These are phyloP conservation scores for Trichomonas vaginalis DNA, from an alignment of 208 protist species.

Conservation along the genomic window DNA sequence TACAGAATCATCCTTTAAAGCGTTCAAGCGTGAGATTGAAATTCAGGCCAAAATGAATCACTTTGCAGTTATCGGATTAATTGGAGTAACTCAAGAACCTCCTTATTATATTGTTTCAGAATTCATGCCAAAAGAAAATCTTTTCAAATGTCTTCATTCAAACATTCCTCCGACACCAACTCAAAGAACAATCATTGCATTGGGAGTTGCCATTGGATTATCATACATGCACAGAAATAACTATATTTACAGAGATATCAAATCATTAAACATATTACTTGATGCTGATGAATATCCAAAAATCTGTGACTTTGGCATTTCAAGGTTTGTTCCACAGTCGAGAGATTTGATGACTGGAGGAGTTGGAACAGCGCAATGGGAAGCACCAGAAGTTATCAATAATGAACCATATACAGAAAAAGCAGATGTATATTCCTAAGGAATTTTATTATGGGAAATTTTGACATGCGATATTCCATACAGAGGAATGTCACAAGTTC, in stretches of 20 bases:
- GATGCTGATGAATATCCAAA: background rate
- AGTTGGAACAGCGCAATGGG: background rate
- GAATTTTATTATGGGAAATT: constrained; percentile 42
- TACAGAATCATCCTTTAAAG: background rate
- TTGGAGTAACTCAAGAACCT: background rate
- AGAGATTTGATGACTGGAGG: background rate
- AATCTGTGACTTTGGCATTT: background rate
- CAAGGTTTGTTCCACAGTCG: background rate
- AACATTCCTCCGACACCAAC: background rate
- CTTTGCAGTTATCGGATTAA: background rate
- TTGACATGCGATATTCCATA: constrained; percentile 36
- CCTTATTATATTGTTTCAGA: background rate
- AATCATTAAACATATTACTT: constrained; percentile 37
- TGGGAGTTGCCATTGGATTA: constrained; percentile 32
- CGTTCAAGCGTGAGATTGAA: background rate
- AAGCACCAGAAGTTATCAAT: background rate
- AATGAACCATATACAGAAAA: constrained; percentile 23
- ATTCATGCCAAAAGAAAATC: background rate
- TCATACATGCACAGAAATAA: constrained; percentile 35
- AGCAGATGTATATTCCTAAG: constrained; percentile 40
- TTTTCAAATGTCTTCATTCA: background rate
- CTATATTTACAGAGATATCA: constrained; percentile 42
- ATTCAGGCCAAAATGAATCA: background rate
- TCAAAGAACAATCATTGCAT: constrained; percentile 18
- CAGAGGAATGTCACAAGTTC: background rate